Evolutionary conservation across 2,329 filamentous ascomycete genomes (phyloP), one percentile per base, ranked within the genome.

Genomic region (Pseudogymnoascus verrucosus): DNA sequence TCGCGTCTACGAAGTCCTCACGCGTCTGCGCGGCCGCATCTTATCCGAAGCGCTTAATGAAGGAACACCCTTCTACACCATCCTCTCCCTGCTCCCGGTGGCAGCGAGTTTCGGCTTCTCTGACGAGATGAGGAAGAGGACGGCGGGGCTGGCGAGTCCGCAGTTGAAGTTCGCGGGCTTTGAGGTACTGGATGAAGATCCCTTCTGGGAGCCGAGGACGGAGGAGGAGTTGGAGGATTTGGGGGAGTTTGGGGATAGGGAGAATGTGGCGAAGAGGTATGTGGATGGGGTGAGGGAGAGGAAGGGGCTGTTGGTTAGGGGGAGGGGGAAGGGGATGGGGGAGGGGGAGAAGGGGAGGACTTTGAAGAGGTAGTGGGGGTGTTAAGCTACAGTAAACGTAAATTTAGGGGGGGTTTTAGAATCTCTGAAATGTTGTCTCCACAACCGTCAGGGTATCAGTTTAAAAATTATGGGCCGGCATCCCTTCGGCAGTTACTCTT

Each of bases 221-320:
- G 95, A 98, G 73, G 95, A 98, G 74, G 91, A 99, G 72, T 77
- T 99, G 61, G 95, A 99, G 80, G 95, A 99, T 79, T 78, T 99
- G 65, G 95, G 95, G 26, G 93, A 98, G 80, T 79, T 93, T 74
- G 95, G 91, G 3, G 95, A 99, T 77, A 85, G 85, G 72, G 95
- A 98, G 81, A 98, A 97, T 77, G 90, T 98, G 61, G 95, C 95
- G 23, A 96, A 96, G 84, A 80, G 90, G 73, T 98, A 98, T 79
- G 93, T 99, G 84, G 95, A 99, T 78, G 80, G 84, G 39, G 93
- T 99, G 42, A 81, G 95, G 72, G 83, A 81, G 73, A 83, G 92
- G 76, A 99, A 99, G 84, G 95, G 95, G 0, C 72, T 99, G 76
- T 77, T 96, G 69, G 88, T 99, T 2, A 87, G 88, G 78, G 90